Evolutionary conservation across 208 protist species (phyloP).

Genomic region (Spongospora subterranea): DNA sequence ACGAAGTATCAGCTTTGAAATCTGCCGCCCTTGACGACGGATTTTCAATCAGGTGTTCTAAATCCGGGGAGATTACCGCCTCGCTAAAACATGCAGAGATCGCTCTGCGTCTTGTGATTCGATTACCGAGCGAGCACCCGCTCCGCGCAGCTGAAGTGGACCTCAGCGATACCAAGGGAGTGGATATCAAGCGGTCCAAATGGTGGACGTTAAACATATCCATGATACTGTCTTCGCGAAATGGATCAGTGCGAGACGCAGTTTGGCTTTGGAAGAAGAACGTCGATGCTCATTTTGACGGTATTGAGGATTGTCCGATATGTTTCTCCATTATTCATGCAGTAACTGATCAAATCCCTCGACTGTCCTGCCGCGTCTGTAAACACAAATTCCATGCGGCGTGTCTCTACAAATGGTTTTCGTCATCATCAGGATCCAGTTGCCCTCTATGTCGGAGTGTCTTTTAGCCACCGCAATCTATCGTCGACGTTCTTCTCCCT

Average conservation of each 20-base stretch:
- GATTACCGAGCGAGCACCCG: constrained; percentile 58
- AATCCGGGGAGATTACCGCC: constrained; percentile 56
- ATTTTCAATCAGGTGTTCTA: background rate
- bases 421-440: constrained; percentile 65
- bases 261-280: constrained; percentile 67
- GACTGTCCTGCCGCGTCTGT: constrained; percentile 68
- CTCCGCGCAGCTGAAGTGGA: constrained; percentile 61
- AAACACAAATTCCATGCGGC: constrained; percentile 68
- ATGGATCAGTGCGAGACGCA: constrained; percentile 68
- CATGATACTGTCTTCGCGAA: constrained; percentile 63
- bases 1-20: background rate
- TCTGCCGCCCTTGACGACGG: background rate
- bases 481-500: too few species aligned
- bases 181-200: constrained; percentile 51
- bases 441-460: constrained; percentile 72
- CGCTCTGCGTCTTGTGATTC: constrained; percentile 60
- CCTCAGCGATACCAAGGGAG: constrained; percentile 22
- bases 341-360: constrained; percentile 63
- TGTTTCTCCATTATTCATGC: constrained; percentile 72
- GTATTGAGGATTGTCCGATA: constrained; percentile 74
- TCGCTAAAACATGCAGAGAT: constrained; percentile 61
- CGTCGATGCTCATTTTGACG: constrained; percentile 68
- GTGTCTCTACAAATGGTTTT: constrained; percentile 76
- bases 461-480: constrained; percentile 68
- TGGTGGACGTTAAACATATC: constrained; percentile 66